These are phyloP conservation scores for Fraxinus latifolia DNA, from an alignment of 305 asterid species.

Conservation along the genomic window DNA sequence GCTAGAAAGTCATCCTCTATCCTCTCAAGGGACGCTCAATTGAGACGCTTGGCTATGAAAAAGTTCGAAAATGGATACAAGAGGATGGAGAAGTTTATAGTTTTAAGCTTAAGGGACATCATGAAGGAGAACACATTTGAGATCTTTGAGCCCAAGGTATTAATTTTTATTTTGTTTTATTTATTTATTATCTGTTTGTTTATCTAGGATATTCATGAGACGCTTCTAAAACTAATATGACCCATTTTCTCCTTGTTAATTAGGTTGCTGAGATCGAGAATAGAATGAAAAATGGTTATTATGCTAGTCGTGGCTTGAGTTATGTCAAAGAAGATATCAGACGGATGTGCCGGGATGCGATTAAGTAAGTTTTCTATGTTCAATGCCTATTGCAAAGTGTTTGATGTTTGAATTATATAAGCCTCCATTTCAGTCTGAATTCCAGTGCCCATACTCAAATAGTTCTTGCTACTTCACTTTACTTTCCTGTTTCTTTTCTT, in stretches of 20 bases:
- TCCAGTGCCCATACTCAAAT: neutral
- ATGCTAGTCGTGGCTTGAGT: slow-evolving; percentile 75
- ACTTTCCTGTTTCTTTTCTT: neutral
- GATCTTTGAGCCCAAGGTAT: slow-evolving; percentile 85
- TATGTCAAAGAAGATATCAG: slow-evolving; percentile 85
- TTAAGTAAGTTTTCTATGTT: slow-evolving; percentile 54
- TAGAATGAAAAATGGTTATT: slow-evolving; percentile 80
- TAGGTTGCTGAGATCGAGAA: slow-evolving; percentile 84
- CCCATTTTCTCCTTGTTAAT: neutral
- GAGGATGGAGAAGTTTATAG: slow-evolving; percentile 79
- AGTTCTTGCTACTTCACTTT: neutral
- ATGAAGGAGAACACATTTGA: slow-evolving; percentile 74
- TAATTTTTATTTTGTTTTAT: slow-evolving; percentile 18
- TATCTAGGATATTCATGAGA: neutral
- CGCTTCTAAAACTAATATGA: slow-evolving; percentile 15
- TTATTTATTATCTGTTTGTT: slow-evolving; percentile 6
- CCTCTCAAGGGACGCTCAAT: slow-evolving; percentile 88
- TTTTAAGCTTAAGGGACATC: slow-evolving; percentile 66
- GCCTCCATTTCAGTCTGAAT: neutral
- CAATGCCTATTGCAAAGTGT: neutral
- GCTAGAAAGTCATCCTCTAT: slow-evolving; percentile 89
- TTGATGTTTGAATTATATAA: neutral
- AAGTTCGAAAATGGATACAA: slow-evolving; percentile 76
- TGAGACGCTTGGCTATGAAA: slow-evolving; percentile 88
- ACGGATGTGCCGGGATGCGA: slow-evolving; percentile 90